phyloP scores from a whole-genome alignment of 257 asterid species.

The Cruciata laevipes region DNA sequence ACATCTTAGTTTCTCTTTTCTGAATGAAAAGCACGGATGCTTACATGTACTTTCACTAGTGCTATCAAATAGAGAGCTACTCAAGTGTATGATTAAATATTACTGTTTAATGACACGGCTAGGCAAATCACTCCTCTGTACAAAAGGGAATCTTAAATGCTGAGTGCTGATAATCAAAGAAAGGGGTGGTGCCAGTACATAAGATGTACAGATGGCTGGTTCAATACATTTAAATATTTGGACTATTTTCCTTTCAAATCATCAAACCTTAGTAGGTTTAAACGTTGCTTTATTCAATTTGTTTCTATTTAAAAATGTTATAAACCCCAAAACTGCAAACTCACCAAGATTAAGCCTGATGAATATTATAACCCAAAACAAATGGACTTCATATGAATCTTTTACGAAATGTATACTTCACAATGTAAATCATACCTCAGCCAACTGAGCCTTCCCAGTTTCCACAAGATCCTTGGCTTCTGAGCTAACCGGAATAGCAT shows the following conservation, averaged over 20 bases:
- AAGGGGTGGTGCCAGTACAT: not conserved
- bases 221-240: not conserved
- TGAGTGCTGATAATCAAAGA: not conserved
- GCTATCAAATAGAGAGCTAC: not conserved
- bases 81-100: not conserved
- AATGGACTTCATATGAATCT: not conserved
- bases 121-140: not conserved
- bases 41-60: not conserved
- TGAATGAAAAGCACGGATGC: too few species aligned
- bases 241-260: not conserved
- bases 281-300: too few species aligned
- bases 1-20: too few species aligned
- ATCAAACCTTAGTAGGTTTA: not conserved
- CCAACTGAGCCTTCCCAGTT: constrained; percentile 87
- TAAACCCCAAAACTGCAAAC: too few species aligned
- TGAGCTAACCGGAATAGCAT: constrained; percentile 90
- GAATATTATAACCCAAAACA: not conserved
- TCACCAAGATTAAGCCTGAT: too few species aligned
- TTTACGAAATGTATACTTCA: not conserved
- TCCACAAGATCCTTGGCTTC: constrained; percentile 94
- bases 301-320: not conserved
- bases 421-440: constrained; percentile 52
- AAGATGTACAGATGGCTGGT: not conserved
- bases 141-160: not conserved
- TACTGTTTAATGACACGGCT: not conserved